phyloP scores from a whole-genome alignment of 2,329 filamentous ascomycete species.

The Hypoxylon sp. region DNA sequence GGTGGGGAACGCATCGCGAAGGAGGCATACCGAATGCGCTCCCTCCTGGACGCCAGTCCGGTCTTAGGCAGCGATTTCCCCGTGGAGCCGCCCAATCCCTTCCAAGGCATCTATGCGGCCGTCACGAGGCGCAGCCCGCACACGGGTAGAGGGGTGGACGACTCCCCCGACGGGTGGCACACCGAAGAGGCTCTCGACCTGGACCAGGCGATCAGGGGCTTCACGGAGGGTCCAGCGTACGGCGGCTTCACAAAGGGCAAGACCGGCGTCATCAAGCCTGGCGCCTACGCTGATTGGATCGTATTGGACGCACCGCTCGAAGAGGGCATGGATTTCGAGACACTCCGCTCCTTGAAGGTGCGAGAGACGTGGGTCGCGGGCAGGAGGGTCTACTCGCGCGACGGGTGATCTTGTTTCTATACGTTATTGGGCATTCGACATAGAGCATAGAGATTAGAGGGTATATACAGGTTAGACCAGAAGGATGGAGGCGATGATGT shows the following conservation, averaged over 20 bases:
- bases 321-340: conserved; percentile 58
- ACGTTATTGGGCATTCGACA: too few relatives aligned
- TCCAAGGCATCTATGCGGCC: conserved; percentile 74
- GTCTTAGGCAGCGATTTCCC: conserved; percentile 76
- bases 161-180: conserved; percentile 64
- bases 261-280: conserved; percentile 66
- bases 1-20: conserved; percentile 60
- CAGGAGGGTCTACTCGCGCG: conserved; percentile 54
- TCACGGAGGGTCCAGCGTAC: conserved; percentile 66
- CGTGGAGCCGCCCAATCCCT: conserved; percentile 72
- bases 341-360: conserved; percentile 62
- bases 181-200: conserved; percentile 64
- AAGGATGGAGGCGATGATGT: not conserved
- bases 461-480: not conserved
- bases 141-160: conserved; percentile 59
- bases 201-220: conserved; percentile 67
- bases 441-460: not conserved
- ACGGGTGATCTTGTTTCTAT: conserved; percentile 18
- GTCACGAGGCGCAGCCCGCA: conserved; percentile 67
- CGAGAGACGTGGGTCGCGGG: conserved; percentile 75
- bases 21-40: conserved; percentile 73
- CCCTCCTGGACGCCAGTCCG: conserved; percentile 61
- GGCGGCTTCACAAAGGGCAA: conserved; percentile 66
- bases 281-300: conserved; percentile 73
- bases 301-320: conserved; percentile 70